phyloP scores from a whole-genome alignment of 225 moss, liverwort and hornwort genomes.

The Pleurozium schreberi region DNA sequence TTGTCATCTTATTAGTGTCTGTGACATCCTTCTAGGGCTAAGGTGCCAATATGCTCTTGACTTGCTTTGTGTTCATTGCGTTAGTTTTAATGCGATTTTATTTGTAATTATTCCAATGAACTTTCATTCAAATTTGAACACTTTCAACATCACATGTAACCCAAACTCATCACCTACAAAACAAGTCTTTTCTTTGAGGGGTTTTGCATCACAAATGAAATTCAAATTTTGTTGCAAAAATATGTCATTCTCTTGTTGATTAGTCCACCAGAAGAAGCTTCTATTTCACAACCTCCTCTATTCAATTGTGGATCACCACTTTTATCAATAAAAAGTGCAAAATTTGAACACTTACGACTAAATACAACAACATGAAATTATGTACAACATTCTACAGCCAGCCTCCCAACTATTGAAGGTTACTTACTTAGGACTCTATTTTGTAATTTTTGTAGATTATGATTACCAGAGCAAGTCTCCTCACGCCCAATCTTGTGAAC shows the following conservation, averaged over 20 bases:
- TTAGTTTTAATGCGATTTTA: not conserved
- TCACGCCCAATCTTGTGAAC: slow-evolving; percentile 41
- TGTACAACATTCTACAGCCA: too few relatives aligned
- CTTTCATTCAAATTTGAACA: not conserved
- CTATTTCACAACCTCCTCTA: not conserved
- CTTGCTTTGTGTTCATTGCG: too few relatives aligned
- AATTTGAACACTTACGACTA: not conserved
- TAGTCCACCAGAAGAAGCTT: not conserved
- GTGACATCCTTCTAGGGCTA: accelerated
- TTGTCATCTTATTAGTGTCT: accelerated
- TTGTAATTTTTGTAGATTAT: not conserved
- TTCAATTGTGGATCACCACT: not conserved
- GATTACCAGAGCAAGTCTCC: slow-evolving; percentile 40
- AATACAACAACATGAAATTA: not conserved
- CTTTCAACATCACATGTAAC: not conserved
- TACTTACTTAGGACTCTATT: not conserved
- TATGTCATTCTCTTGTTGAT: not conserved
- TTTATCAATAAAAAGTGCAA: not conserved
- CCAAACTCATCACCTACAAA: not conserved
- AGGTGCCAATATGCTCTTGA: not conserved
- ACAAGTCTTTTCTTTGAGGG: not conserved
- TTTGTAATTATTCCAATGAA: too few relatives aligned
- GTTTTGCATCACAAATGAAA: not conserved
- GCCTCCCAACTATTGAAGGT: not conserved
- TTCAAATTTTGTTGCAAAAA: too few relatives aligned